Conservation (phyloP, 225 moss, liverwort and hornwort species). For the Straminergon stramineum region DNA sequence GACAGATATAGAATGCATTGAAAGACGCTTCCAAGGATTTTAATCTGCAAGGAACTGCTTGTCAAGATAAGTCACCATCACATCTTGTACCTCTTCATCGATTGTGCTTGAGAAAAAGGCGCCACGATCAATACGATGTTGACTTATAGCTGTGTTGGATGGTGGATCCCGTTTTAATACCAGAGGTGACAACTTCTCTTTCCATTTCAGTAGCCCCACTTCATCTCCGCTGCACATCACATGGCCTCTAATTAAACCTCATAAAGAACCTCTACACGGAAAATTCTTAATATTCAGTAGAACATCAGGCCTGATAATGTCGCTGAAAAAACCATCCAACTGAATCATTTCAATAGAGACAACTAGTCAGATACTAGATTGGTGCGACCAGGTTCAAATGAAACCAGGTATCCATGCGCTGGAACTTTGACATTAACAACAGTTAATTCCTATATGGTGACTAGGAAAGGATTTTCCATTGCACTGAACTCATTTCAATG, state of each 20-base stretch:
- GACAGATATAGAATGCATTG: background rate
- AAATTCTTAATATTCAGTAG: background rate
- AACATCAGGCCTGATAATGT: background rate
- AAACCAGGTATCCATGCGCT: background rate
- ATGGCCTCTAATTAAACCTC: background rate
- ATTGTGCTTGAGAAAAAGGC: background rate
- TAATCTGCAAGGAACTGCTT: background rate
- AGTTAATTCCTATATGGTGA: background rate
- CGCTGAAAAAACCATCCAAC: background rate
- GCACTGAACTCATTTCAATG: background rate
- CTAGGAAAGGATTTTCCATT: background rate
- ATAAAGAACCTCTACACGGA: background rate
- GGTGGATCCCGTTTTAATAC: constrained; percentile 8
- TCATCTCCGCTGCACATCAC: constrained; percentile 57
- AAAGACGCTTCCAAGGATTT: background rate
- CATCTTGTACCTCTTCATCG: constrained; percentile 5
- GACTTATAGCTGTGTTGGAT: background rate
- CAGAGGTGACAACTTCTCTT: constrained; percentile 7
- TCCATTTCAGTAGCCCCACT: constrained; percentile 60
- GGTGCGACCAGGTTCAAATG: background rate
- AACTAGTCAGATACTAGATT: background rate
- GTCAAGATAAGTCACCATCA: background rate
- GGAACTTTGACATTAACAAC: background rate
- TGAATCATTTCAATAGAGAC: background rate
- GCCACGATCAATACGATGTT: background rate